Conservation (phyloP, 495 filamentous ascomycete species). For the Aspergillus funiculosus region DNA sequence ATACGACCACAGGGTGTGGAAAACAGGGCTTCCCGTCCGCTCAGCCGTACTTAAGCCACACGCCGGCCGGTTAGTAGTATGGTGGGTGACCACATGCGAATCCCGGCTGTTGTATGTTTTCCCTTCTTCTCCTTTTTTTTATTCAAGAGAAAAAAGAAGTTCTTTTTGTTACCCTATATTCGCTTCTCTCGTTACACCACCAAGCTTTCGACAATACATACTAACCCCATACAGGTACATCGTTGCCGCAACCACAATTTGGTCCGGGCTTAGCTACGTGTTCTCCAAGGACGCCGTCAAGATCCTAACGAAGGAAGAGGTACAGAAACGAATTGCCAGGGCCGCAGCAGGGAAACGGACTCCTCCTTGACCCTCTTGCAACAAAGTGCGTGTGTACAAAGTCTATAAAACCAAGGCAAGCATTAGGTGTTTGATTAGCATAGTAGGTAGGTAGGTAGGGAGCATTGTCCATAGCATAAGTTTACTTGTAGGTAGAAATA, state of each 20-base stretch:
- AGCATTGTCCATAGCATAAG: too few species aligned
- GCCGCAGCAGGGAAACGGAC: constrained; percentile 30
- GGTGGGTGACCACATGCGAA: constrained; percentile 37
- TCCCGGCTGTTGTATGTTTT: constrained; percentile 37
- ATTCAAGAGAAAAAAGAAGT: too few species aligned
- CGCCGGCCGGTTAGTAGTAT: constrained; percentile 37
- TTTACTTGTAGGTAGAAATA: too few species aligned
- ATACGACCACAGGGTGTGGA: constrained; percentile 39
- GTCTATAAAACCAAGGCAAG: not conserved
- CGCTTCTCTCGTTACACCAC: constrained; percentile 1
- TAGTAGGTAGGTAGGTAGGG: too few species aligned
- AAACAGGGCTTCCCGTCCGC: constrained; percentile 39
- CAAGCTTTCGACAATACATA: not conserved
- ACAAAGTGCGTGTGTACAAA: not conserved
- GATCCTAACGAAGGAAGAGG: constrained; percentile 55
- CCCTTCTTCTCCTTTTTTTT: constrained; percentile 7
- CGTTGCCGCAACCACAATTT: constrained; percentile 74
- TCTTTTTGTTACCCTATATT: not conserved
- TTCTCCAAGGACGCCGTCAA: constrained; percentile 77
- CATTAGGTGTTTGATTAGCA: too few species aligned
- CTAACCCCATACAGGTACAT: constrained; percentile 45
- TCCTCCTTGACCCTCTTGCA: not conserved
- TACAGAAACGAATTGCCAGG: constrained; percentile 36
- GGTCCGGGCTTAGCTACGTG: constrained; percentile 79
- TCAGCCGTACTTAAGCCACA: constrained; percentile 40